Base-by-base conservation (phyloP, 2,329 filamentous ascomycete genomes). In the Clarireedia monteithiana region DNA sequence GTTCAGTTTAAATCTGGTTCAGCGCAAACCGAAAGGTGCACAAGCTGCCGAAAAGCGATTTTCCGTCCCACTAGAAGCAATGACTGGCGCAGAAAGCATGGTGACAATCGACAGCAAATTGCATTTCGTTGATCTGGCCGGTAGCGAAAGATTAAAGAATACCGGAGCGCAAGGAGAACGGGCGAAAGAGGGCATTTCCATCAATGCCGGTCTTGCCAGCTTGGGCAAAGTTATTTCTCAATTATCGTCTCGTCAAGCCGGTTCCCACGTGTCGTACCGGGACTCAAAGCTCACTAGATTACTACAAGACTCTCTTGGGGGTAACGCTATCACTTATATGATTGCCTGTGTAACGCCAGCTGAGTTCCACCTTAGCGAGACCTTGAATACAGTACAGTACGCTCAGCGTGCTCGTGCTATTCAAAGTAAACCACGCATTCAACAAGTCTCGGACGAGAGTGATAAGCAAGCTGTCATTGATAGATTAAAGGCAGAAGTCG, bases 261-360 rank as follows among this genome's bases (percentile, higher is more conserved):
- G 90, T 48, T 86, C 90, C 4, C 91, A 97, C 72, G 91, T 99
- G 56, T 99, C 94, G 2, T 99, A 99, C 70, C 89, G 94, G 61
- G 94, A 99, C 73, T 97, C 94, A n/a, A 91, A 91, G 70, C 83
- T 99, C 64, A 99, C 94, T 10, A 86, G 94, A 58, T 78, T 99
- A 24, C 81, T 99, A 17, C 94, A 99, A 75, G 94, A 99, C 72
- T 99, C 94, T 0, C 79, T 99, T 5, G 94, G 94, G 56, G 94
- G 94, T 4, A 97, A 95, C 69, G 94, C 94, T 38, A 95, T 96
- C 69, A 99, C 94, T 0, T 99, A 97, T 74, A 97, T 99, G 94
- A 94, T 99, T 73, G 94, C 94, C 7, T 99, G 94, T 73, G 91
- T 99, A 30, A 99, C 92, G 1, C 92, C 91, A 0, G 90, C 92